Conservation (phyloP, 1,284 basidiomycete species). For the Phenoliferia sp. region DNA sequence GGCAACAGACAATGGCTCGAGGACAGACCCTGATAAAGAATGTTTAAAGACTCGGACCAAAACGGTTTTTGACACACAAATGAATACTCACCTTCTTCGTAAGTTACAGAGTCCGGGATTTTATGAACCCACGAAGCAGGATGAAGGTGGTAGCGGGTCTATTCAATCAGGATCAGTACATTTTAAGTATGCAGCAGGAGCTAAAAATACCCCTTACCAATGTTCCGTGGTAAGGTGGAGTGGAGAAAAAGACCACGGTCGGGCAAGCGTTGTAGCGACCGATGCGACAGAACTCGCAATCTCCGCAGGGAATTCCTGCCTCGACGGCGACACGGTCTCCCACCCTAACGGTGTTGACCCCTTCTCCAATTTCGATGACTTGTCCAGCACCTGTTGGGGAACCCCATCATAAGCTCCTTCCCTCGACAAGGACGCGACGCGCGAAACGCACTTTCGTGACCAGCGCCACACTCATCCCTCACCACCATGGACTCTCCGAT, state of each 20-base stretch:
- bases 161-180: constrained; percentile 39
- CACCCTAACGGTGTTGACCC: constrained; percentile 43
- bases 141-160: constrained; percentile 50
- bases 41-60: not conserved
- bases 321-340: constrained; percentile 50
- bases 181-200: not conserved
- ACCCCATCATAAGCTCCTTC: not conserved
- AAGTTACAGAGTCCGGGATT: constrained; percentile 48
- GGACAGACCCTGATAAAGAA: constrained; percentile 39
- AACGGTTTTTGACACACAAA: not conserved
- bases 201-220: constrained; percentile 22
- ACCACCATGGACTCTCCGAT: constrained; percentile 37
- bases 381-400: constrained; percentile 42
- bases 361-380: constrained; percentile 46
- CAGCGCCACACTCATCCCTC: constrained; percentile 3
- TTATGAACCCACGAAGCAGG: constrained; percentile 53
- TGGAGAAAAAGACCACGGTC: constrained; percentile 47
- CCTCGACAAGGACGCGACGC: not conserved
- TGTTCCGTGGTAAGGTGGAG: constrained; percentile 49
- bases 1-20: constrained; percentile 48
- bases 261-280: constrained; percentile 50
- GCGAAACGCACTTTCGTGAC: constrained; percentile 15
- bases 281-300: constrained; percentile 49
- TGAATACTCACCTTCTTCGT: constrained; percentile 48
- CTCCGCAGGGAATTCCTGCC: constrained; percentile 50